Percentiles rank a stretch among this genome's conserved stretches.
These are phyloP conservation scores for Grammothele lineata DNA, from an alignment of 768 basidiomycete species.

Conservation along the genomic window DNA sequence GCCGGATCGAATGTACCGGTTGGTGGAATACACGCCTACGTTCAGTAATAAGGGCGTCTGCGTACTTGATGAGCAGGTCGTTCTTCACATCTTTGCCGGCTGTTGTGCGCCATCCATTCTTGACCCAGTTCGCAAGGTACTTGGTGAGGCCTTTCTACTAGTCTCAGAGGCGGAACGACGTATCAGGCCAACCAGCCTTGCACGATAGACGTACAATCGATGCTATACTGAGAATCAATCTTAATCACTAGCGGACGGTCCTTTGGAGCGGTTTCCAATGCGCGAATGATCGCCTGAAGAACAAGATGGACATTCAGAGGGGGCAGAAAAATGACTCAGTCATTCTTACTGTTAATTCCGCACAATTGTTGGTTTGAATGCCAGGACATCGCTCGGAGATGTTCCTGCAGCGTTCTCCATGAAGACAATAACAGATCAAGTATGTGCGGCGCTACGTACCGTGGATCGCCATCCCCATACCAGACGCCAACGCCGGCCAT, in stretches of 20 bases:
- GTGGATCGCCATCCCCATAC: slow-evolving; percentile 69
- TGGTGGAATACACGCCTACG: slow-evolving; percentile 47
- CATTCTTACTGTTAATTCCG: slow-evolving; percentile 72
- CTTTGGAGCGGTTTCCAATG: slow-evolving; percentile 66
- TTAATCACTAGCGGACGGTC: slow-evolving; percentile 63
- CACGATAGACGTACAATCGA: slow-evolving; percentile 51
- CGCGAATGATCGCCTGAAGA: slow-evolving; percentile 81
- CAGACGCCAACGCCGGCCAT: slow-evolving; percentile 85
- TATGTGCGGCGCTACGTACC: slow-evolving; percentile 38
- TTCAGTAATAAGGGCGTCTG: slow-evolving; percentile 55
- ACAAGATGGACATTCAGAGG: background rate
- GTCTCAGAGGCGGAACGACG: slow-evolving; percentile 4
- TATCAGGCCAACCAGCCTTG: background rate
- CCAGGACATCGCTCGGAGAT: slow-evolving; percentile 78
- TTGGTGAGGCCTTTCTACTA: slow-evolving; percentile 47
- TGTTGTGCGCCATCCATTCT: slow-evolving; percentile 44
- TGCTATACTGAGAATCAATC: slow-evolving; percentile 82
- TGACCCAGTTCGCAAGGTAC: slow-evolving; percentile 66
- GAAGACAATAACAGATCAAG: too few species aligned
- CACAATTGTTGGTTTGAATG: slow-evolving; percentile 81
- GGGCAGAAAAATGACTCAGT: background rate
- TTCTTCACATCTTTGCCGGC: slow-evolving; percentile 65
- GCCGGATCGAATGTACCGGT: too few species aligned
- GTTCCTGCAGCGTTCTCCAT: slow-evolving; percentile 59
- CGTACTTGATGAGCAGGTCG: slow-evolving; percentile 59